Evolutionary conservation across 257 asterid genomes (phyloP), one percentile per base, ranked within the genome.

Genomic region (Anisodus tanguticus): DNA sequence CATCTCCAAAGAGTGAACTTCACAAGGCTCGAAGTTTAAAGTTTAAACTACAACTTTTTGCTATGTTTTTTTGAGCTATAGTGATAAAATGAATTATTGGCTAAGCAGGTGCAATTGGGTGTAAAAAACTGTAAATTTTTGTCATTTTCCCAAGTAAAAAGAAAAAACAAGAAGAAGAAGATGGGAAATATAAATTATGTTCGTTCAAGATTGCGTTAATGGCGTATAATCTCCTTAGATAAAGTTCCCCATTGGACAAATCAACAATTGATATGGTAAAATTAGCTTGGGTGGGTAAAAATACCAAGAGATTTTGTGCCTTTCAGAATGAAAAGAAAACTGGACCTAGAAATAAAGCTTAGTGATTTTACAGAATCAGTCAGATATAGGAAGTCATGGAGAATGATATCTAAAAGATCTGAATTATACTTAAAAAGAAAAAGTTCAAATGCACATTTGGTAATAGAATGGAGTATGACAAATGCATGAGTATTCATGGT

Each of bases 371-470:
- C 41, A 47, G 39, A 72, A 19, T 45, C n/a, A 47, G 41, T 47
- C 80, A 54, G 64, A 77, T 53, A 77, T n/a, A 9, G 16, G 55
- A 16, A 70, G 79, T 70, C 55, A 72, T 77, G 82, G 43, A 77
- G 82, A 76, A 76, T 76, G 64, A 53, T 53, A 35, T 53, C 62
- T 51, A 51, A 72, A 49, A 22, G 60, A 62, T 76, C 49, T 8
- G 9, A 77, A 53, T 77, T 77, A 26, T 77, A 54, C 66, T 53
- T 31, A 3, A 16, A 69, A 74, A 26, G 9, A 26, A 22, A 31
- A 76, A 8, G 66, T 53, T 77, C 2, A 77, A 53, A 53, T 53
- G 62, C 82, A 77, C 22, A 22, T 26, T 49, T 51, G 63, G 81
- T 76, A 76, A 76, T 76, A 53, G 62, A 76, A 76, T 76, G 19